phyloP scores from a whole-genome alignment of 108 stramenopile genomes.

The Mediolabrus comicus region DNA sequence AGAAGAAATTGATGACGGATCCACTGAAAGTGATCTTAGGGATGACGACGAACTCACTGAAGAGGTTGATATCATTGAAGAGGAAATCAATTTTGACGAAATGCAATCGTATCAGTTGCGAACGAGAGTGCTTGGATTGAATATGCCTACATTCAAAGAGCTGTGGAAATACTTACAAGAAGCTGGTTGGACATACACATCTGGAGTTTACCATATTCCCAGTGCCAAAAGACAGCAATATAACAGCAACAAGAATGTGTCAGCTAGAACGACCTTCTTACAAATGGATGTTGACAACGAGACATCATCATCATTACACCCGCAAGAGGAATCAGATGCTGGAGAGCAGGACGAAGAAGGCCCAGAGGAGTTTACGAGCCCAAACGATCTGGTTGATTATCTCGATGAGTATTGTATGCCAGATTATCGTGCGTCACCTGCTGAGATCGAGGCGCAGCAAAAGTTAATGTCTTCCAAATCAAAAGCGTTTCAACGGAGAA shows the following conservation, averaged over 20 bases:
- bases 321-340: not conserved
- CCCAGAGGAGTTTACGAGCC: conserved; percentile 18
- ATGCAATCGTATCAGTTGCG: conserved; percentile 31
- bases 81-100: conserved; percentile 13
- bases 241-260: conserved; percentile 5
- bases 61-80: not conserved
- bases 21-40: not conserved
- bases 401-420: conserved; percentile 42
- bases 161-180: conserved; percentile 41
- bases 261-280: not conserved
- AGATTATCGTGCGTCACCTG: conserved; percentile 16
- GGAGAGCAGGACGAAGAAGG: conserved; percentile 30
- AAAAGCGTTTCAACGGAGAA: conserved; percentile 23
- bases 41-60: conserved; percentile 15
- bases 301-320: not conserved
- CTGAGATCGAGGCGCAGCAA: conserved; percentile 8
- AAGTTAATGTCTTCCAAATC: conserved; percentile 5
- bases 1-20: no score
- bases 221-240: conserved; percentile 13
- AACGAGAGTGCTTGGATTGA: conserved; percentile 36
- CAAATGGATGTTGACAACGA: not conserved
- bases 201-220: conserved; percentile 31
- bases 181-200: conserved; percentile 35
- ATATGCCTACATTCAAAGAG: conserved; percentile 22
- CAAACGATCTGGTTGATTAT: conserved; percentile 36